phyloP scores from a whole-genome alignment of 768 basidiomycete genomes.

The Rhizopogon vinicolor region DNA sequence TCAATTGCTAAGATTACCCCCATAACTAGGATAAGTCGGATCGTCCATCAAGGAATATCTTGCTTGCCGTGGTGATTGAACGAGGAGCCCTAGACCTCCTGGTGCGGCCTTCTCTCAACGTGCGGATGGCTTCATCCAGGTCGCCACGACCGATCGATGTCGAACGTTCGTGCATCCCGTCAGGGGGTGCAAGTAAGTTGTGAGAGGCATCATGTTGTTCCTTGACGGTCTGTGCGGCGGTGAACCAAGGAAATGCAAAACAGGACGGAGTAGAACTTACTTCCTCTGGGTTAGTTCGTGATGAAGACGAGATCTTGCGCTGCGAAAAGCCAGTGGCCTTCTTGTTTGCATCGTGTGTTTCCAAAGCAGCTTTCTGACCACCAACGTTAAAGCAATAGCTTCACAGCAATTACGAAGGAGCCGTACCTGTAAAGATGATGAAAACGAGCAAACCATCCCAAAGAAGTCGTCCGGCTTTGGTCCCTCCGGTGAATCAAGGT shows the following conservation, averaged over 20 bases:
- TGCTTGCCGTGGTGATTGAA: conserved; percentile 14
- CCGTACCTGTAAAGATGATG: conserved; percentile 62
- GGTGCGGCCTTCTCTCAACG: conserved; percentile 58
- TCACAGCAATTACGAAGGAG: too few relatives aligned
- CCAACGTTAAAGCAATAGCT: conserved; percentile 1
- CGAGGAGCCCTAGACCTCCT: conserved; percentile 9
- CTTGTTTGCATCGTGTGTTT: conserved; percentile 45
- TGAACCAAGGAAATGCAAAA: background rate
- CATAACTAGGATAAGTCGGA: conserved; percentile 6
- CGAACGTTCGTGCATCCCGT: conserved; percentile 34
- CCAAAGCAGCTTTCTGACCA: conserved; percentile 64
- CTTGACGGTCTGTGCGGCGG: conserved; percentile 40
- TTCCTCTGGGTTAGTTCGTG: background rate
- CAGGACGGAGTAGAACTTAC: conserved; percentile 3
- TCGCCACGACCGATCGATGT: conserved; percentile 71
- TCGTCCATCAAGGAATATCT: conserved; percentile 24
- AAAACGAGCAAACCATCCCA: conserved; percentile 67
- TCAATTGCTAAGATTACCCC: background rate
- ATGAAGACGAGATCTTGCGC: background rate
- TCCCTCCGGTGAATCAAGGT: conserved; percentile 54
- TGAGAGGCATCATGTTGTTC: conserved; percentile 16
- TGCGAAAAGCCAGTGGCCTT: background rate
- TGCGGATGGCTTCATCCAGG: conserved; percentile 81
- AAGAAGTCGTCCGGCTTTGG: conserved; percentile 85
- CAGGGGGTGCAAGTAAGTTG: conserved; percentile 33